Evolutionary conservation across 2,329 filamentous ascomycete species (phyloP).

Genomic region (Sclerotinia glacialis): DNA sequence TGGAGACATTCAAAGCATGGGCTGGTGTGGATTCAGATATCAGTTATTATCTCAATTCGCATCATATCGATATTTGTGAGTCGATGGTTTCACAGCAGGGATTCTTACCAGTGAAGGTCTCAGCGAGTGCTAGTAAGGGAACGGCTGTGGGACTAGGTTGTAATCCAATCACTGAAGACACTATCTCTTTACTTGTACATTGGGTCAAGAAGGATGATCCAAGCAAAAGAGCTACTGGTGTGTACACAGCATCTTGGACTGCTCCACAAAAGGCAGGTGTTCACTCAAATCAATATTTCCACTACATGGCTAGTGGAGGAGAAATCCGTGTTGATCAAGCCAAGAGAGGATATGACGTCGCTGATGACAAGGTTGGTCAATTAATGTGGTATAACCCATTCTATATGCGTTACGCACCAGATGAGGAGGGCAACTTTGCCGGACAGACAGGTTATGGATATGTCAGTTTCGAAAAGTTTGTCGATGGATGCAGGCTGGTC

Average conservation of each 20-base stretch:
- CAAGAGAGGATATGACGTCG: conserved; percentile 90
- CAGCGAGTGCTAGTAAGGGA: conserved; percentile 73
- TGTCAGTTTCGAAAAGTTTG: conserved; percentile 92
- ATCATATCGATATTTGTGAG: conserved; percentile 91
- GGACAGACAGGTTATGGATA: conserved; percentile 93
- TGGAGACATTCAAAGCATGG: conserved; percentile 39
- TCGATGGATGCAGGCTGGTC: conserved; percentile 77
- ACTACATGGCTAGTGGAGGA: conserved; percentile 81
- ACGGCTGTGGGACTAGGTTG: conserved; percentile 78
- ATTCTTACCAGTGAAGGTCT: conserved; percentile 75
- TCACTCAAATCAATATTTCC: conserved; percentile 97
- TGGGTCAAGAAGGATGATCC: conserved; percentile 74
- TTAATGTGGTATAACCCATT: conserved; percentile 91
- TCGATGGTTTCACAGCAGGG: conserved; percentile 76
- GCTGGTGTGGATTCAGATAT: conserved; percentile 90
- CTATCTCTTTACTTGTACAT: conserved; percentile 84
- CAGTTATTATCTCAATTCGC: conserved; percentile 92
- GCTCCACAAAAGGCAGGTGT: conserved; percentile 89
- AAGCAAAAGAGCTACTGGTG: conserved; percentile 72
- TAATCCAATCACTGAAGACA: conserved; percentile 80
- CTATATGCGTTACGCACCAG: conserved; percentile 91
- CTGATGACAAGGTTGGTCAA: conserved; percentile 69
- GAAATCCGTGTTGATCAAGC: conserved; percentile 91
- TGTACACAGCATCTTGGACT: conserved; percentile 94
- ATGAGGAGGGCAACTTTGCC: conserved; percentile 91